phyloP scores from a whole-genome alignment of 2,329 filamentous ascomycete genomes.

The Macrophomina pseudophaseolina region DNA sequence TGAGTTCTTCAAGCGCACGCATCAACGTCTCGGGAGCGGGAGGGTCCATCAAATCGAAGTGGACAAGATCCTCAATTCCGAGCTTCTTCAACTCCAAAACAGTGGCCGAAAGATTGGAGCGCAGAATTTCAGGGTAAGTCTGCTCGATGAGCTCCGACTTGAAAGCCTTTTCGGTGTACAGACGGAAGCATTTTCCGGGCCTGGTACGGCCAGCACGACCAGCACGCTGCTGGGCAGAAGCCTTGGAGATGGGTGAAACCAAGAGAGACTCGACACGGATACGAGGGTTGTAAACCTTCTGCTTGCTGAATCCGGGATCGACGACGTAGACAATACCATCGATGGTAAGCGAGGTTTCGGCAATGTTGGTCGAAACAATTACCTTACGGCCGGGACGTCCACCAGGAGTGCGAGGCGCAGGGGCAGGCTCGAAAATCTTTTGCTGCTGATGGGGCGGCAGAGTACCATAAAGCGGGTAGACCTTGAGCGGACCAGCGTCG shows the following conservation, averaged over 20 bases:
- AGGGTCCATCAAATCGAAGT: constrained; percentile 98
- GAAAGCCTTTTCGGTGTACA: constrained; percentile 95
- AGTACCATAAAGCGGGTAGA: constrained; percentile 94
- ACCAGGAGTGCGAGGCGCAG: constrained; percentile 71
- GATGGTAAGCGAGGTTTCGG: constrained; percentile 95
- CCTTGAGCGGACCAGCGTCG: constrained; percentile 84
- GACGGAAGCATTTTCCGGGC: constrained; percentile 95
- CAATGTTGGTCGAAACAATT: constrained; percentile 96
- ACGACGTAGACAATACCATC: constrained; percentile 99
- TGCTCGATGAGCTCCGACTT: constrained; percentile 98
- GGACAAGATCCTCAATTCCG: constrained; percentile 91
- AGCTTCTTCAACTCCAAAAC: constrained; percentile 97
- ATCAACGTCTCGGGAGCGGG: constrained; percentile 98
- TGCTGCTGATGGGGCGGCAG: constrained; percentile 93
- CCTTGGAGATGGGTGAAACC: constrained; percentile 98
- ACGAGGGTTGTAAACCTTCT: constrained; percentile 98
- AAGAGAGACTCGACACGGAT: constrained; percentile 95
- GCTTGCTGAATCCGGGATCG: constrained; percentile 98
- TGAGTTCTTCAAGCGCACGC: constrained; percentile 95
- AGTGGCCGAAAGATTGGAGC: constrained; percentile 92
- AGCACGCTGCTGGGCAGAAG: constrained; percentile 93
- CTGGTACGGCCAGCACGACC: constrained; percentile 99
- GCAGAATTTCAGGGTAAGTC: constrained; percentile 93
- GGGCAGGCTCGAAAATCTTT: constrained; percentile 90
- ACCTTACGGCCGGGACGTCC: constrained; percentile 90